phyloP scores from a whole-genome alignment of 2,329 filamentous ascomycete species.

The Hymenoscyphus fraxineus region DNA sequence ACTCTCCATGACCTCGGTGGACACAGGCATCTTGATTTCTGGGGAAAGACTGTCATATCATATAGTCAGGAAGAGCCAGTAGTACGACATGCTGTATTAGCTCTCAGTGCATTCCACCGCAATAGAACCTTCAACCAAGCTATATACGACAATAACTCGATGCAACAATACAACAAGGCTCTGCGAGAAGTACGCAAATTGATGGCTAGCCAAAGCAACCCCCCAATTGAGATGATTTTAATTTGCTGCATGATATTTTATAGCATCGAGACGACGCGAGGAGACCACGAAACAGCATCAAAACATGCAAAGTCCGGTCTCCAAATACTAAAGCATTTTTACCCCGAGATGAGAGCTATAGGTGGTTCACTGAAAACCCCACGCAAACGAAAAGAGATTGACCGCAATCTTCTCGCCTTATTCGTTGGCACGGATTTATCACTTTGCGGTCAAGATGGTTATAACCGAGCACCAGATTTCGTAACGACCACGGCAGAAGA shows the following conservation, averaged over 20 bases:
- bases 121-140: not conserved
- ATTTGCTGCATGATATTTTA: not conserved
- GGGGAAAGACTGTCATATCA: conserved; percentile 1
- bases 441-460: not conserved
- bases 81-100: not conserved
- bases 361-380: not conserved
- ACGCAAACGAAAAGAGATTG: not conserved
- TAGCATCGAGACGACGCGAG: not conserved
- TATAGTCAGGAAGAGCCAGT: not conserved
- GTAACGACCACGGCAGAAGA: not conserved
- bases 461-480: not conserved
- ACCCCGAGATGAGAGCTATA: not conserved
- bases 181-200: not conserved
- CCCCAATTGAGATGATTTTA: not conserved
- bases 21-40: not conserved
- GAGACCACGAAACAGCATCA: not conserved
- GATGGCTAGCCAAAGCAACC: not conserved
- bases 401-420: not conserved
- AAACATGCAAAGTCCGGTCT: not conserved
- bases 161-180: conserved; percentile 1
- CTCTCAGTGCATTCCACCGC: not conserved
- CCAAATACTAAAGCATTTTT: not conserved
- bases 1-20: not conserved
- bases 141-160: not conserved
- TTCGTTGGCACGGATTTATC: not conserved